Base-by-base conservation (phyloP, 1,139 yeast genomes). In the Diutina rugosa region DNA sequence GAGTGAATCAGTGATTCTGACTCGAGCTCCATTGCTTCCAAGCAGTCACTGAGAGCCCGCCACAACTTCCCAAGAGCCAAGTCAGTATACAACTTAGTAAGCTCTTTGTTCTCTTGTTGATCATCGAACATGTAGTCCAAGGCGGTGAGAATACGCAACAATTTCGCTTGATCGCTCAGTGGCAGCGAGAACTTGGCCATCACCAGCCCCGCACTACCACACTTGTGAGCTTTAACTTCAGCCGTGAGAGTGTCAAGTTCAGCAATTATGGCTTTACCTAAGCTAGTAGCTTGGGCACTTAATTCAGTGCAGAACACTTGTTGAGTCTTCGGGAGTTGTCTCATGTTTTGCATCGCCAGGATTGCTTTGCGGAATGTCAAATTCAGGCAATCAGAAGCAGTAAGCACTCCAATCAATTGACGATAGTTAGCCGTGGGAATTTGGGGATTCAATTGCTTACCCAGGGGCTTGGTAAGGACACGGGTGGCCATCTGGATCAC, bases 351-450 rank as follows among this genome's bases (percentile, higher is more conserved):
- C 85, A 91, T 88, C 1, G 91, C 83, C 59, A 89, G 82, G 56
- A 91, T 77, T 0, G 95, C 85, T 66, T 91, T 87, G 63, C 90
- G 90, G 70, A 90, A 90, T 0, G 95, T 90, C 51, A 86, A 80
- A 61, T 90, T 86, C 32, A 91, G 84, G 67, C 97, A 90, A 58
- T 90, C 96, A 65, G 88, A 89, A 1, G 95, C 82, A n/a, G 87
- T 81, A 57, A 91, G 74, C 51, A 90, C 81, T 46, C 83, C 79
- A 21, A 88, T 85, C 55, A 90, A 74, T 59, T 80, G 79, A 57
- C 81, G 78, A 64, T 88, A 73, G 61, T 85, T 84, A 49, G 76
- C 71, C 54, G 80, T 84, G 1, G 91, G 87, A 55, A 71, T 71
- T 1, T 96, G 97, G 2, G 45, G 44, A 5, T 32, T n/a, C 9